Conservation (phyloP, 2,329 filamentous ascomycete species). For the Monosporascus cannonballus region DNA sequence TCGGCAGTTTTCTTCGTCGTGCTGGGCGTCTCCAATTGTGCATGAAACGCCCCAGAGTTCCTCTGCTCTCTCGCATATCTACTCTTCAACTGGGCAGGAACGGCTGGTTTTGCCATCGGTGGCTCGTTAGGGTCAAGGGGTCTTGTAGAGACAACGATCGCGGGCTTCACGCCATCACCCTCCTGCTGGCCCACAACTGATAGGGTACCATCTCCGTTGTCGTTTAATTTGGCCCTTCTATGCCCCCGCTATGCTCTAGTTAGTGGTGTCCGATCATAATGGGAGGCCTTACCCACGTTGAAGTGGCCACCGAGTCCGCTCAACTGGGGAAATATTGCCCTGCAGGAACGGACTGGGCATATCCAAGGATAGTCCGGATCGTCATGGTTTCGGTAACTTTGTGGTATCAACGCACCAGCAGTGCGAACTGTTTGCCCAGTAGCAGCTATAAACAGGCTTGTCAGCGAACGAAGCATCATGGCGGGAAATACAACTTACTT, state of each 20-base stretch:
- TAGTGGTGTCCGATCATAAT: background rate
- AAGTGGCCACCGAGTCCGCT: conserved; percentile 16
- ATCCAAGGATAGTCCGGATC: conserved; percentile 21
- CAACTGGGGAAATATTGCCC: conserved; percentile 17
- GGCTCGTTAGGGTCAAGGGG: conserved; percentile 13
- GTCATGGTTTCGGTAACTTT: conserved; percentile 22
- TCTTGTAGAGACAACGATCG: conserved; percentile 18
- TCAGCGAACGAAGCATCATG: background rate
- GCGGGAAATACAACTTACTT: background rate
- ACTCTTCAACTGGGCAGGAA: conserved; percentile 2
- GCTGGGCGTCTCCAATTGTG: background rate
- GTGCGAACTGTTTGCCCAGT: conserved; percentile 5
- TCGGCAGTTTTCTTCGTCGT: background rate
- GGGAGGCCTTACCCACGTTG: conserved; percentile 4
- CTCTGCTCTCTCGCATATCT: background rate
- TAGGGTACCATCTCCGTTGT: conserved; percentile 36
- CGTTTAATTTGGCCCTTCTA: conserved; percentile 25
- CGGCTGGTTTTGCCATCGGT: conserved; percentile 8
- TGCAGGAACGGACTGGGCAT: conserved; percentile 33
- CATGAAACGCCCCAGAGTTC: background rate
- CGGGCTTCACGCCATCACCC: background rate
- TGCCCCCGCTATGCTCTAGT: conserved; percentile 11
- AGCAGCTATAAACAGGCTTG: conserved; percentile 1
- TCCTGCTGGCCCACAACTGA: conserved; percentile 16
- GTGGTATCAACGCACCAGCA: conserved; percentile 27